These are phyloP conservation scores for Umbellularia californica DNA, from an alignment of 164 flowering plant species.

Conservation along the genomic window DNA sequence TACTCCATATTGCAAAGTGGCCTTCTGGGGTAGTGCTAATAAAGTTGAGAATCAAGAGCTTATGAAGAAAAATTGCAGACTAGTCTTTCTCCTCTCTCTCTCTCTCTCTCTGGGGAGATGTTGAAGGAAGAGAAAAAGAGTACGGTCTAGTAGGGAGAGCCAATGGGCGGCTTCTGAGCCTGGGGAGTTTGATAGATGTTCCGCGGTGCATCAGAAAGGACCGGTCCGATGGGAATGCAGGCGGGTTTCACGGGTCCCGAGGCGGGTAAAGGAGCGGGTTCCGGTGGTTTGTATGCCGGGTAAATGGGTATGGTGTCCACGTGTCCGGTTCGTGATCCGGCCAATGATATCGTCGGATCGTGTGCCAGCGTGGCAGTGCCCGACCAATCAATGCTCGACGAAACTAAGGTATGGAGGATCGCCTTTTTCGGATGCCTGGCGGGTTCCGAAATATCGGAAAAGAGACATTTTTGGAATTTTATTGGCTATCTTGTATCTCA, in stretches of 20 bases:
- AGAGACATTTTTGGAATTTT: no score
- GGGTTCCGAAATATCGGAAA: no score
- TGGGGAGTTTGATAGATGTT: conserved; percentile 2
- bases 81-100: not conserved
- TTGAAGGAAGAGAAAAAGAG: not conserved
- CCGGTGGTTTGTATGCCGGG: conserved; percentile 6
- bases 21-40: no score
- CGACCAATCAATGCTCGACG: conserved; percentile 42
- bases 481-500: no score
- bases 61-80: no score
- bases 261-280: conserved; percentile 9
- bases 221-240: not conserved
- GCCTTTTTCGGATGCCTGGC: not conserved
- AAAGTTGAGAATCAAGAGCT: no score
- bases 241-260: conserved; percentile 1
- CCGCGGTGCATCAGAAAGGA: not conserved
- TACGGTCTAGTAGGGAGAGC: conserved; percentile 8
- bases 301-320: not conserved
- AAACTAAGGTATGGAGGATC: conserved; percentile 33
- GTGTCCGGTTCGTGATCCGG: not conserved
- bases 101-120: not conserved
- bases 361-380: conserved; percentile 31
- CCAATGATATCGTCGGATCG: conserved; percentile 36
- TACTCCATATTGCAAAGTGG: no score
- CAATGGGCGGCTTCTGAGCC: conserved; percentile 19